These are phyloP conservation scores for Phaeodactylum tricornutum DNA, from an alignment of 108 stramenopile genomes.

Conservation along the genomic window DNA sequence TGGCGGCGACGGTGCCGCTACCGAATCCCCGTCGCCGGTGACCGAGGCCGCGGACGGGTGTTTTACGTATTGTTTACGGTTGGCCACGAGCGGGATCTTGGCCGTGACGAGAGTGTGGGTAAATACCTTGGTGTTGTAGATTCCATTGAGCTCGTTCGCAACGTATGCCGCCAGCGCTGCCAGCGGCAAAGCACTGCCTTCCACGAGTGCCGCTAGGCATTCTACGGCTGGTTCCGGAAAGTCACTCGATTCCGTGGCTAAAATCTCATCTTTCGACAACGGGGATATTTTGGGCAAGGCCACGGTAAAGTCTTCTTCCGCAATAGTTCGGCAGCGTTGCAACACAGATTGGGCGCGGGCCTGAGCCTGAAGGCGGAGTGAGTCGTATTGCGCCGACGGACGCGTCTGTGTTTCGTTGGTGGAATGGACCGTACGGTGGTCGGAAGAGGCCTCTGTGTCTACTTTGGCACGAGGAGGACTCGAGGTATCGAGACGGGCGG, in stretches of 20 bases:
- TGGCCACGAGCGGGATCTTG: slow-evolving; percentile 57
- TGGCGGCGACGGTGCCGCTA: background rate
- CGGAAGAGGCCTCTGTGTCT: too few relatives aligned
- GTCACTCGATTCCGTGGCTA: background rate
- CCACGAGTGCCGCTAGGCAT: background rate
- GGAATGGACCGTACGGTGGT: too few relatives aligned
- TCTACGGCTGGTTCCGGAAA: background rate
- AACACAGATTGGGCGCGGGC: too few relatives aligned
- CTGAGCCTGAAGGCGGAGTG: too few relatives aligned
- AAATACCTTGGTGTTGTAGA: slow-evolving; percentile 19
- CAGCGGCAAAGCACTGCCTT: slow-evolving; percentile 33
- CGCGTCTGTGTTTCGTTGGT: too few relatives aligned
- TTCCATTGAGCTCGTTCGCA: slow-evolving; percentile 16
- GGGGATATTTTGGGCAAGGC: too few relatives aligned
- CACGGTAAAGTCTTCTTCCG: too few relatives aligned
- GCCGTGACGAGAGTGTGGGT: slow-evolving; percentile 31
- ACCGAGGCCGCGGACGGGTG: background rate
- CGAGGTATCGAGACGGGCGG: too few relatives aligned
- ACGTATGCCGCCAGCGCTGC: slow-evolving; percentile 29
- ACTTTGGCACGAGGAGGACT: too few relatives aligned
- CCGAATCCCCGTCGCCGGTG: background rate
- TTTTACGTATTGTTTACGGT: slow-evolving; percentile 44
- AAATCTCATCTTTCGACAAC: too few relatives aligned
- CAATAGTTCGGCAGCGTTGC: too few relatives aligned
- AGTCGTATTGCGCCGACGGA: too few relatives aligned